These are phyloP conservation scores for Cordyceps tenuipes DNA, from an alignment of 2,329 filamentous ascomycete species.

Conservation along the genomic window DNA sequence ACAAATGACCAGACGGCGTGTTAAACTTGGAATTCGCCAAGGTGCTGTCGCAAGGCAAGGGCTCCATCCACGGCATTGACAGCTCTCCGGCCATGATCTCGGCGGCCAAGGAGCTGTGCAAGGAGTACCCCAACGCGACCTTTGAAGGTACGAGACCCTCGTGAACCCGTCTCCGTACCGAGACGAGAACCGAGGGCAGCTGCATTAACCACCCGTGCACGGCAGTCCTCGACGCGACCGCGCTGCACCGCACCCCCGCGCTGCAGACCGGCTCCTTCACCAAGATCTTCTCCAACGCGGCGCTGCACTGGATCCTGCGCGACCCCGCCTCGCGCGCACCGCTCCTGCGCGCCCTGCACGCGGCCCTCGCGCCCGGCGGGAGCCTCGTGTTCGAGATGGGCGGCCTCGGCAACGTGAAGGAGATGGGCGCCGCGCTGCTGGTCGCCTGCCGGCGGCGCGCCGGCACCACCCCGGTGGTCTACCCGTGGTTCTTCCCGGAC, in stretches of 20 bases:
- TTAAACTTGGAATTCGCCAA: conserved; percentile 46
- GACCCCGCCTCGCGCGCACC: conserved; percentile 30
- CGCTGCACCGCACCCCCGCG: conserved; percentile 25
- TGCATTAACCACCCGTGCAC: background rate
- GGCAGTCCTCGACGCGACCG: conserved; percentile 38
- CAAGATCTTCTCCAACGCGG: conserved; percentile 60
- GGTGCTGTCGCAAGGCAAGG: conserved; percentile 35
- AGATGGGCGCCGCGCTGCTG: conserved; percentile 52
- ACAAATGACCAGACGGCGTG: conserved; percentile 41
- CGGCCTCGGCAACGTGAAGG: conserved; percentile 58
- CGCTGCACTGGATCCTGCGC: conserved; percentile 58
- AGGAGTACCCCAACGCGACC: conserved; percentile 28
- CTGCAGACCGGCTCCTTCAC: conserved; percentile 33
- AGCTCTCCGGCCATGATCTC: conserved; percentile 51
- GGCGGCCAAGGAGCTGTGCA: conserved; percentile 36
- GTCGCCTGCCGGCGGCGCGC: conserved; percentile 44
- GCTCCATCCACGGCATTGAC: conserved; percentile 49
- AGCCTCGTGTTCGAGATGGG: conserved; percentile 63
- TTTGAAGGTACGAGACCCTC: conserved; percentile 33
- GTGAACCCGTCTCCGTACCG: background rate
- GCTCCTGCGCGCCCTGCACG: conserved; percentile 46
- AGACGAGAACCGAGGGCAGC: background rate
- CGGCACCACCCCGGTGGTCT: conserved; percentile 22
- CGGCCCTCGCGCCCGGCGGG: conserved; percentile 46
- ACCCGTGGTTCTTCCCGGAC: conserved; percentile 67